Percentiles rank a stretch among this genome's conserved stretches.
Evolutionary conservation across 2,329 filamentous ascomycete genomes (phyloP).

Genomic region (Alternaria ethzedia): DNA sequence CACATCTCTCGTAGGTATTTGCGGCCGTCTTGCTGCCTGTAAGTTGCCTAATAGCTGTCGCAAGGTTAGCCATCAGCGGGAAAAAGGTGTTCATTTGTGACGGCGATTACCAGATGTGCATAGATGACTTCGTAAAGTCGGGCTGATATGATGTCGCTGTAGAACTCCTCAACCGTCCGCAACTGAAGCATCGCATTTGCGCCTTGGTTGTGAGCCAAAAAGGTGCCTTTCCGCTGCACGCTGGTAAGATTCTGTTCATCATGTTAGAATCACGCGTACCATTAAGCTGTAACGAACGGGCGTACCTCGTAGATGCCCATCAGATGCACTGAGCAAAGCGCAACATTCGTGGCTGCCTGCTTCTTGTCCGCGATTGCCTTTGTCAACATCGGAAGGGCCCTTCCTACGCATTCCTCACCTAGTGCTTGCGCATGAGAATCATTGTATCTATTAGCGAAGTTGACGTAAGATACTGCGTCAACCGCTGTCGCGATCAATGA

Average conservation of each 20-base stretch:
- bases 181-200: slow-evolving; percentile 37
- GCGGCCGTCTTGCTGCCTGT: slow-evolving; percentile 31
- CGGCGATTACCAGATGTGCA: slow-evolving; percentile 29
- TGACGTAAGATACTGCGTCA: slow-evolving; percentile 37
- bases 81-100: neutral
- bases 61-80: slow-evolving; percentile 16
- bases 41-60: slow-evolving; percentile 36
- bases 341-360: slow-evolving; percentile 28
- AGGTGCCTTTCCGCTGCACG: slow-evolving; percentile 25
- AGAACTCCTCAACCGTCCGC: slow-evolving; percentile 32
- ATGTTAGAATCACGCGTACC: neutral
- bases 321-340: slow-evolving; percentile 35
- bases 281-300: neutral
- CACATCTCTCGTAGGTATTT: slow-evolving; percentile 28
- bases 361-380: slow-evolving; percentile 30
- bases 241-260: slow-evolving; percentile 30
- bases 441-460: slow-evolving; percentile 36
- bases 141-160: slow-evolving; percentile 31
- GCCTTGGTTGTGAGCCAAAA: slow-evolving; percentile 35
- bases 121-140: slow-evolving; percentile 37
- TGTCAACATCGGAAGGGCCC: slow-evolving; percentile 29
- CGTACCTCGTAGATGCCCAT: slow-evolving; percentile 41
- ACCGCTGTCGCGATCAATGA: slow-evolving; percentile 33
- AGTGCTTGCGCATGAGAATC: slow-evolving; percentile 28
- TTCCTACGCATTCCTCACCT: slow-evolving; percentile 32